A percentile compares a stretch with the other conserved stretches of the same genome.
Conservation (phyloP, 73 alveolate species). For the Effrenium voratum region DNA sequence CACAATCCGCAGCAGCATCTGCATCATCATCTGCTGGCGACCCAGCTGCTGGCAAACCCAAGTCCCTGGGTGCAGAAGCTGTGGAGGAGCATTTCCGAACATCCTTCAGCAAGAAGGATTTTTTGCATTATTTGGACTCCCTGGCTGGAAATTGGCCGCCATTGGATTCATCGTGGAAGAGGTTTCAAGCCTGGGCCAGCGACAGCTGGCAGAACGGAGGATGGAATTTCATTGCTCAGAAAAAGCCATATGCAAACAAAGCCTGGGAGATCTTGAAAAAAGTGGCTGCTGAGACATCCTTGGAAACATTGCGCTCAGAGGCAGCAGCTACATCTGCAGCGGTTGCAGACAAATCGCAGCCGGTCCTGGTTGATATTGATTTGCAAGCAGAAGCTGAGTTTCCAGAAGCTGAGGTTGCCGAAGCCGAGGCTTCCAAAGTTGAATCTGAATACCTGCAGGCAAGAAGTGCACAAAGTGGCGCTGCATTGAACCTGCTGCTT, state of each 20-base stretch:
- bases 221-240: not conserved
- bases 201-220: not conserved
- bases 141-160: not conserved
- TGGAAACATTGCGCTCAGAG: not conserved
- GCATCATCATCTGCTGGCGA: not conserved
- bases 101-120: not conserved
- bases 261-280: not conserved
- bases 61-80: not conserved
- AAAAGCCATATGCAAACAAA: no score
- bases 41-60: not conserved
- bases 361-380: no score
- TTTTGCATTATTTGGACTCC: not conserved
- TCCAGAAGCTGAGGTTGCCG: no score
- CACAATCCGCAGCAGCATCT: no score
- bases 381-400: no score
- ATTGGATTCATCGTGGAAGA: not conserved
- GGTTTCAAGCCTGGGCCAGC: not conserved
- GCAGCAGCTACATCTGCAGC: not conserved
- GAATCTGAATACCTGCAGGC: not conserved
- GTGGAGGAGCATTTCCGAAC: not conserved
- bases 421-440: no score
- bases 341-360: not conserved
- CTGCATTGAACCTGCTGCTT: not conserved
- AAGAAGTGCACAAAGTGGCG: not conserved
- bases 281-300: not conserved